Conservation (phyloP, 148 eudicot genomes). For the Rhododendron vialii region DNA sequence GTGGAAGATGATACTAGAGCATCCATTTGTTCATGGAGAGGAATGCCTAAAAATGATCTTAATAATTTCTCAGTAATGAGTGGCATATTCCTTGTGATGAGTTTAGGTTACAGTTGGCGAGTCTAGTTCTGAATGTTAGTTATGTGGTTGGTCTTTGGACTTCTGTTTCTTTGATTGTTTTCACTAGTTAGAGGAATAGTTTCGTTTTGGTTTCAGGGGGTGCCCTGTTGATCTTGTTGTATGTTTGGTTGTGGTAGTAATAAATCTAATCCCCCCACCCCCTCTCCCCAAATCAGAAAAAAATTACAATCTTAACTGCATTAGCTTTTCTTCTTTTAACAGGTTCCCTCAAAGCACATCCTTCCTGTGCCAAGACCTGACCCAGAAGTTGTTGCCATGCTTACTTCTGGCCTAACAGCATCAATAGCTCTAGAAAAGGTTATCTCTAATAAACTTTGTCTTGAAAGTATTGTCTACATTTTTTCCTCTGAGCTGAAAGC, state of each 20-base stretch:
- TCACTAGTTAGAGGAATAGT: background rate
- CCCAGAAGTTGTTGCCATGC: constrained; percentile 97
- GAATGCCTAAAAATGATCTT: background rate
- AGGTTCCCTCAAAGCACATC: constrained; percentile 82
- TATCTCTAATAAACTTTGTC: background rate
- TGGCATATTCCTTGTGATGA: background rate
- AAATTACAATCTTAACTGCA: background rate
- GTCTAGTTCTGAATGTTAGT: background rate
- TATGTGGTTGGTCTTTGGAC: background rate
- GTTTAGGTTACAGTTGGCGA: background rate
- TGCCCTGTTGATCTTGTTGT: background rate
- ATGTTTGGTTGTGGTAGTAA: background rate
- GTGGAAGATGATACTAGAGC: background rate
- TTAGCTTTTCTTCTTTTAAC: constrained; percentile 15
- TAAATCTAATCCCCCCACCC: background rate
- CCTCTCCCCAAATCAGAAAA: background rate
- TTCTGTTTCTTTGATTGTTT: background rate
- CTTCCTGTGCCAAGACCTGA: constrained; percentile 94
- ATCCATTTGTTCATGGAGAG: background rate
- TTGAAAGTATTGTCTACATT: background rate
- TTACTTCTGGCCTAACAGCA: constrained; percentile 97
- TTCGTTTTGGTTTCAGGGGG: background rate
- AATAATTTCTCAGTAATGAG: background rate
- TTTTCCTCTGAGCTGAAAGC: background rate
- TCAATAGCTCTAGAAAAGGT: constrained; percentile 96